Evolutionary conservation across 768 basidiomycete species (phyloP), one percentile per base, ranked within the genome.

Genomic region (Pleurotus giganteus): DNA sequence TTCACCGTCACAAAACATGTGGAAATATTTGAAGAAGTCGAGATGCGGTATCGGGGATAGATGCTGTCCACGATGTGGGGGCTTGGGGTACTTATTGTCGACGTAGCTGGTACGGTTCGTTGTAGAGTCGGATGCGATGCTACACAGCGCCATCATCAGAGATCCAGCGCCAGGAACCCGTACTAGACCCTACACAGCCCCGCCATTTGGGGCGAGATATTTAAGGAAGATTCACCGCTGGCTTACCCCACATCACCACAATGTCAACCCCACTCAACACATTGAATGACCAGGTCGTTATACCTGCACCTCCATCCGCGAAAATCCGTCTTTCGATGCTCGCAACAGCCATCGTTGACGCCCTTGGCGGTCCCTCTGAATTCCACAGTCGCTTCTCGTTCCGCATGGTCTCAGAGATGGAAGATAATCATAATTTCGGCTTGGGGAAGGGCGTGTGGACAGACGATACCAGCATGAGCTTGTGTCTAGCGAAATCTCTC

Each of bases 21-120:
- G 13, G 79, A 84, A 47, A 86, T 91, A 8, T 98, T 94, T 60
- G 74, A 80, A 31, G 92, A 98, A 69, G 80, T 91, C 13, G 94
- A 96, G 72, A 80, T 97, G 83, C 80, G 88, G 24, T 80, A 36
- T 51, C 49, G 26, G 17, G 17, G 43, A n/a, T 47, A 32, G 31
- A 6, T 6, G 31, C 6, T 32, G 31, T 13, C 6, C 31, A 6
- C 31, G 13, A 6, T 6, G 13, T 6, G 31, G 7, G 13, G 31
- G 31, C 7, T 32, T 32, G 31, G 7, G 6, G 31, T 32, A 13
- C 31, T 32, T 32, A 32, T 32, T 32, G 13, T 32, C 31, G 31
- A 6, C 31, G 31, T 13, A 6, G 6, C 31, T 32, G 31, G 7
- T 13, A 6, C 6, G 31, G 7, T n/a, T n/a, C n/a, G n/a, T n/a